phyloP scores from a whole-genome alignment of 73 alveolate genomes.

The Tetrahymena thermophila region DNA sequence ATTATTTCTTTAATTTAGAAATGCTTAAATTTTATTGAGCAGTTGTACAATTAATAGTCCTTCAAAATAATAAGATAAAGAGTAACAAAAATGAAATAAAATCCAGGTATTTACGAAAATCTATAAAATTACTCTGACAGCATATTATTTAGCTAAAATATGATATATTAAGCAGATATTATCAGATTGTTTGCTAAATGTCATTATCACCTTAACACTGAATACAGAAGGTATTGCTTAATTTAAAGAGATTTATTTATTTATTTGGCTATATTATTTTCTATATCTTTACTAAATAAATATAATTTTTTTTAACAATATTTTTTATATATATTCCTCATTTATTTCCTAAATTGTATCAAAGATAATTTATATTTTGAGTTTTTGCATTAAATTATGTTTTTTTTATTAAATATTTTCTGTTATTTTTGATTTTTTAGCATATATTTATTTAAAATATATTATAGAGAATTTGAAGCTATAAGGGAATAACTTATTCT shows the following conservation, averaged over 20 bases:
- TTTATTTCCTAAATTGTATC: no score
- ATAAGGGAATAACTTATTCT: not conserved
- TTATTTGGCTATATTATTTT: no score
- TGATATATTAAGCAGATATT: not conserved
- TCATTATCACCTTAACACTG: not conserved
- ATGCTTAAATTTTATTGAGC: not conserved
- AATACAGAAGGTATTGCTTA: not conserved
- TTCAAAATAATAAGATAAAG: not conserved
- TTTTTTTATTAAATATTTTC: no score
- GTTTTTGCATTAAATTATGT: no score
- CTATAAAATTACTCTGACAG: not conserved
- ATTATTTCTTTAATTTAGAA: not conserved
- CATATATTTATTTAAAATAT: no score
- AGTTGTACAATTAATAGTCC: not conserved
- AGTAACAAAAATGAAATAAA: not conserved
- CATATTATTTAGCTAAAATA: not conserved
- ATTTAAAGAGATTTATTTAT: no score
- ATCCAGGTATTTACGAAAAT: not conserved
- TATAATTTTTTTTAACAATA: no score
- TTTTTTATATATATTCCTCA: no score
- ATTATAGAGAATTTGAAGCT: not conserved
- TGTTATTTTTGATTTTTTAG: no score
- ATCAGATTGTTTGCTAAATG: not conserved
- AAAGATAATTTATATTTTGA: no score
- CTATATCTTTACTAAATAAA: no score